phyloP scores from a whole-genome alignment of 345 rosid genomes.

The Microthlaspi erraticum region DNA sequence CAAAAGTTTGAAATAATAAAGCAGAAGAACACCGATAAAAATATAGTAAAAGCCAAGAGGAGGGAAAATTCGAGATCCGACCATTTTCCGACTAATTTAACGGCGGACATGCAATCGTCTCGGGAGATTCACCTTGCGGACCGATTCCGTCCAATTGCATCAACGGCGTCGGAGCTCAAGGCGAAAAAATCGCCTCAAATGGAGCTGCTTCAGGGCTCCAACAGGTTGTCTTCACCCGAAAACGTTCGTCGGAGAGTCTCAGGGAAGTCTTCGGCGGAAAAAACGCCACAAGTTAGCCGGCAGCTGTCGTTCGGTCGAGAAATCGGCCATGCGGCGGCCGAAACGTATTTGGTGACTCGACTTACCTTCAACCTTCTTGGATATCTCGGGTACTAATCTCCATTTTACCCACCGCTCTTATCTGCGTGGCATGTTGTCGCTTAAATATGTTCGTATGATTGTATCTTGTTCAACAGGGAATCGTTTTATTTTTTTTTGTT shows the following conservation, averaged over 20 bases:
- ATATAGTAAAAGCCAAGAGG: background rate
- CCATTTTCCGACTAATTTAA: background rate
- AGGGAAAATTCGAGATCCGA: constrained; percentile 22
- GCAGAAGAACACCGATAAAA: background rate
- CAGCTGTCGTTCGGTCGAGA: constrained; percentile 62
- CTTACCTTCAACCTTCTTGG: constrained; percentile 73
- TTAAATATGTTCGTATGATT: background rate
- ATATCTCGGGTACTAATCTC: constrained; percentile 70
- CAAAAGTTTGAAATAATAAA: constrained; percentile 22
- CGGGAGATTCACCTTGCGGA: constrained; percentile 8
- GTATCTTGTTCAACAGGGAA: constrained; percentile 26
- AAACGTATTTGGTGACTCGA: constrained; percentile 74
- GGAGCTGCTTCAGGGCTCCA: constrained; percentile 15
- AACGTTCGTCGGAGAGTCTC: constrained; percentile 48
- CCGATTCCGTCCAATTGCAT: background rate
- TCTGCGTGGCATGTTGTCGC: background rate
- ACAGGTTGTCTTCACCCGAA: constrained; percentile 19
- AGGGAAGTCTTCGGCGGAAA: constrained; percentile 28
- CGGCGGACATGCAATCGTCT: constrained; percentile 37
- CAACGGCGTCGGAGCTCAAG: constrained; percentile 13
- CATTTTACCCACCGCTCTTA: background rate
- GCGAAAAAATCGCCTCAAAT: background rate
- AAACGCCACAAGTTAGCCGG: constrained; percentile 40
- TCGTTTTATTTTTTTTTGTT: background rate
- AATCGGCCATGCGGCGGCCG: constrained; percentile 77